Percentiles rank a stretch among this genome's conserved stretches.
phyloP scores from a whole-genome alignment of 257 asterid genomes.

The Pogostemon cablin region DNA sequence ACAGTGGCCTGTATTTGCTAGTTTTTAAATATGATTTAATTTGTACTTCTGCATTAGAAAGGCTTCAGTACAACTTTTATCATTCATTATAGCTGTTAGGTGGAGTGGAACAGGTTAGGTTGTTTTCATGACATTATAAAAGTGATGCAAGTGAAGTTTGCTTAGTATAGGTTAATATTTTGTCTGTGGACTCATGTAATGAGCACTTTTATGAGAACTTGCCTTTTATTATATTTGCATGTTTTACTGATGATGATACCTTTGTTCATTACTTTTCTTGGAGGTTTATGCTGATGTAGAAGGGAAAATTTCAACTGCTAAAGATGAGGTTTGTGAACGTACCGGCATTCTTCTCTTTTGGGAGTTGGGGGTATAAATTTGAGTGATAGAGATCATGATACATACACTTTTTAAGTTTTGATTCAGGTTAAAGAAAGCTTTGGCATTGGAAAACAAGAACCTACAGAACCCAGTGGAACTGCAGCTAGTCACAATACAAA shows the following conservation, averaged over 20 bases:
- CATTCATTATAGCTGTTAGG: not conserved
- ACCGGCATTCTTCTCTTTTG: not conserved
- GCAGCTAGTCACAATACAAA: conserved; percentile 39
- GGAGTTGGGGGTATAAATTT: not conserved
- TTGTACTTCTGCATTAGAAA: not conserved
- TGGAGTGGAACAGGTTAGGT: not conserved
- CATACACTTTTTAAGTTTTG: conserved; percentile 16
- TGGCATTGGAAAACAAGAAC: conserved; percentile 71
- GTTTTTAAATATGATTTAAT: not conserved
- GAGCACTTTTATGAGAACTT: conserved; percentile 20
- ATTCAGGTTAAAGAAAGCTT: conserved; percentile 77
- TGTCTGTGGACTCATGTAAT: not conserved
- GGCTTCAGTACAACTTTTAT: not conserved
- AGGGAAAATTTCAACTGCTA: conserved; percentile 80
- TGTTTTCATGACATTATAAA: not conserved
- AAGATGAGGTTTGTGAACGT: conserved; percentile 70
- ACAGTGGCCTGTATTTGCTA: not conserved
- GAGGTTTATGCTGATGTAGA: conserved; percentile 82
- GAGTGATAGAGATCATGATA: conserved; percentile 11
- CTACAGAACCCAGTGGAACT: conserved; percentile 46
- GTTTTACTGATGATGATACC: conserved; percentile 27
- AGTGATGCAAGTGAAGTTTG: not conserved
- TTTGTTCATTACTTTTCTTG: conserved; percentile 32
- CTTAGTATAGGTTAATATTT: not conserved
- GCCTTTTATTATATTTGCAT: conserved; percentile 21